These are phyloP conservation scores for Flaveria trinervia DNA, from an alignment of 129 eudicot species.

Conservation along the genomic window DNA sequence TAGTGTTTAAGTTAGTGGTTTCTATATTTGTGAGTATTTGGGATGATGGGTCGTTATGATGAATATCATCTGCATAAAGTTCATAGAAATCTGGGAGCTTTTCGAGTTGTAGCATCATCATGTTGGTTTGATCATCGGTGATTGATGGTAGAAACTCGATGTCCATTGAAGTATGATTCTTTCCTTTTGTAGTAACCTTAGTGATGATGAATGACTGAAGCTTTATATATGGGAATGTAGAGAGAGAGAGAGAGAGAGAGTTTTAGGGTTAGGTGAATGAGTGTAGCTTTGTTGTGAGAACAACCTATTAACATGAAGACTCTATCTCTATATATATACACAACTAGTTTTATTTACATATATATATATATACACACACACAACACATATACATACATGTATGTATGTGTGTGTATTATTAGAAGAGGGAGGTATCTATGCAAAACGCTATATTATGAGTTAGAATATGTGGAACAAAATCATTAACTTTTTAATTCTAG, in stretches of 20 bases:
- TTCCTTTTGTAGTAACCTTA: conserved; percentile 42
- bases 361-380: conserved; percentile 1
- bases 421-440: too few relatives aligned
- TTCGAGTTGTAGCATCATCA: conserved; percentile 80
- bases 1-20: background rate
- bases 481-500: too few relatives aligned
- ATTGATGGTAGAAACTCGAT: conserved; percentile 66
- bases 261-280: conserved; percentile 1
- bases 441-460: too few relatives aligned
- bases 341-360: conserved; percentile 39
- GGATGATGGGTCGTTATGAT: background rate
- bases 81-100: conserved; percentile 57
- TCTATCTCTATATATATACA: conserved; percentile 42
- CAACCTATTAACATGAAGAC: conserved; percentile 48
- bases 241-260: conserved; percentile 34
- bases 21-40: conserved; percentile 23
- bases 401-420: background rate
- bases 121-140: conserved; percentile 67
- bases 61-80: conserved; percentile 23
- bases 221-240: conserved; percentile 62
- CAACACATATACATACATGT: background rate
- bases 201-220: conserved; percentile 37
- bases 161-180: conserved; percentile 47
- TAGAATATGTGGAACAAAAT: too few relatives aligned
- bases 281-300: conserved; percentile 45